These are phyloP conservation scores for Barnettozyma sp. DNA, from an alignment of 805 yeast genomes.

Conservation along the genomic window DNA sequence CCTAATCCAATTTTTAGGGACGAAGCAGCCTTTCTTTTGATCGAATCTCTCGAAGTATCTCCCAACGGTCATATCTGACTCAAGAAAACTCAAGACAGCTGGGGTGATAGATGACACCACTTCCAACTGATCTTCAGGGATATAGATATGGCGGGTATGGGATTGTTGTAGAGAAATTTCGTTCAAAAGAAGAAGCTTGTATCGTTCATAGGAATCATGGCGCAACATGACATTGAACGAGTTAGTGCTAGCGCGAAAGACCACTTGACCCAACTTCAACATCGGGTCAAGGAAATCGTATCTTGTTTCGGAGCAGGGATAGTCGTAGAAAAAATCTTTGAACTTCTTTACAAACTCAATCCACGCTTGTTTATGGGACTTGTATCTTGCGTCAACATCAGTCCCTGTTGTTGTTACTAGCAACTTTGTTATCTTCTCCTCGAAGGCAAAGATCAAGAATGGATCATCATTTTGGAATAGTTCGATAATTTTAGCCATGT, in stretches of 20 bases:
- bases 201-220: slow-evolving; percentile 1
- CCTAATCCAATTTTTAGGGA: slow-evolving; percentile 1
- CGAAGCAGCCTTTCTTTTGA: neutral
- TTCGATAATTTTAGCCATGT: neutral
- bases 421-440: neutral
- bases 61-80: slow-evolving; percentile 3
- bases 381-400: no score
- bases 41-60: slow-evolving; percentile 5
- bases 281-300: slow-evolving; percentile 8
- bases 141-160: neutral
- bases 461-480: slow-evolving; percentile 3
- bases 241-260: slow-evolving; percentile 2
- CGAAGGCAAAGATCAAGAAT: slow-evolving; percentile 1
- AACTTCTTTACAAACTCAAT: neutral
- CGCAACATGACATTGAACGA: slow-evolving; percentile 5
- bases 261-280: slow-evolving; percentile 8
- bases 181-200: slow-evolving; percentile 3
- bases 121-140: slow-evolving; percentile 5
- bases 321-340: slow-evolving; percentile 1
- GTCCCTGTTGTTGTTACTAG: neutral
- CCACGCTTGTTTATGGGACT: neutral
- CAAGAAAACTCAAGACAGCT: neutral
- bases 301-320: slow-evolving; percentile 3
- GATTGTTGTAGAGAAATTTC: slow-evolving; percentile 2
- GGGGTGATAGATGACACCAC: neutral